These are phyloP conservation scores for Pseudocercospora fijiensis DNA, from an alignment of 2,329 filamentous ascomycete species.

Conservation along the genomic window DNA sequence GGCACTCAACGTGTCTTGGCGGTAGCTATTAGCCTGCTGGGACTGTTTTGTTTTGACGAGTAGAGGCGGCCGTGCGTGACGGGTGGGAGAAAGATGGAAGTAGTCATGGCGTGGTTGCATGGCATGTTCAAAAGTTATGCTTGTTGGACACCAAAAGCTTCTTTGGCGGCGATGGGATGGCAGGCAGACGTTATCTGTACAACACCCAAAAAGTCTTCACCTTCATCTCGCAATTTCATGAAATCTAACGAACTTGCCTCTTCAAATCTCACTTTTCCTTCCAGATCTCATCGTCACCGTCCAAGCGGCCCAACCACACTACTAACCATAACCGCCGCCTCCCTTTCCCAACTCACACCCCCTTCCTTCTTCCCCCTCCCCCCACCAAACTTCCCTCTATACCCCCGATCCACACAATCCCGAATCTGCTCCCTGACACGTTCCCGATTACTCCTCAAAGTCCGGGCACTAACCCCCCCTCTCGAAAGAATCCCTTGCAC, in stretches of 20 bases:
- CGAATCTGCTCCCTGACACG: slow-evolving; percentile 73
- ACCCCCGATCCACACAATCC: slow-evolving; percentile 78
- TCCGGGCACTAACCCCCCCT: slow-evolving; percentile 80
- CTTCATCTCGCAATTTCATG: not conserved
- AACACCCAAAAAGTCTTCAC: not conserved
- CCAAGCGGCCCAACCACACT: slow-evolving; percentile 65
- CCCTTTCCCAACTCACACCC: slow-evolving; percentile 73
- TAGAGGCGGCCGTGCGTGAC: not conserved
- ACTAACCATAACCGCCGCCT: slow-evolving; percentile 91
- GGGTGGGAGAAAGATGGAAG: not conserved
- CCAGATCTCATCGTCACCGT: slow-evolving; percentile 17
- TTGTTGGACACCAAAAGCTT: not conserved
- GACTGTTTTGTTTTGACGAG: not conserved
- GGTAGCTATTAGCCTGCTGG: slow-evolving; percentile 1
- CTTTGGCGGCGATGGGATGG: not conserved
- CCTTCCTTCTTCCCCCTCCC: slow-evolving; percentile 40
- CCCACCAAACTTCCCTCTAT: slow-evolving; percentile 39
- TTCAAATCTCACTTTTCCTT: too few relatives aligned
- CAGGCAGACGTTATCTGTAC: not conserved
- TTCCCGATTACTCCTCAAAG: slow-evolving; percentile 72
- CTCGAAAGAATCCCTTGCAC: slow-evolving; percentile 82
- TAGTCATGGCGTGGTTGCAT: not conserved
- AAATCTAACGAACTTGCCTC: not conserved
- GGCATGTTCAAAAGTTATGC: not conserved
- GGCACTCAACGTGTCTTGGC: slow-evolving; percentile 8